Conservation (phyloP, 2,329 filamentous ascomycete species). For the Arthroderma sp. region DNA sequence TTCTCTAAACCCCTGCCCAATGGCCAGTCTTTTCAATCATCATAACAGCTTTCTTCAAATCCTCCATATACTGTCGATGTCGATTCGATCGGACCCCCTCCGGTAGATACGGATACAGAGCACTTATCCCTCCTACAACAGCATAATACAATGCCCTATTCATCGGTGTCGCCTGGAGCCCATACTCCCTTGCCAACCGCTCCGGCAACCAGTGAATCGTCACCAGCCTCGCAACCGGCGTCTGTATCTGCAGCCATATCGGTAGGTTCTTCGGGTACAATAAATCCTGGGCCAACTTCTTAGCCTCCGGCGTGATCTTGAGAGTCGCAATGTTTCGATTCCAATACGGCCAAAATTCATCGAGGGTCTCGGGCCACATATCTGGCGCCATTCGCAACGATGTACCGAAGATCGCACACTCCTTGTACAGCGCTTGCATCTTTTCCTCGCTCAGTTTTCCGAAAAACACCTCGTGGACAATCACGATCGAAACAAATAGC, state of each 20-base stretch:
- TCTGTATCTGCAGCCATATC: background rate
- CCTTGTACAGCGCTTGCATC: conserved; percentile 8
- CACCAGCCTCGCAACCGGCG: background rate
- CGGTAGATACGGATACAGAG: no score
- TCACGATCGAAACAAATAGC: conserved; percentile 15
- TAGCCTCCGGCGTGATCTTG: conserved; percentile 18
- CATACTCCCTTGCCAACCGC: background rate
- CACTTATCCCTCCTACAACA: no score
- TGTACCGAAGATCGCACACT: conserved; percentile 6
- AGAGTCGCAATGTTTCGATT: conserved; percentile 16
- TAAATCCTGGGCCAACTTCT: conserved; percentile 9
- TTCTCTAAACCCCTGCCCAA: no score
- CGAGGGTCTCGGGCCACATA: conserved; percentile 17
- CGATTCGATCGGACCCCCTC: no score
- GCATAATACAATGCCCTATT: background rate
- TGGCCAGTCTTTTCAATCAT: no score
- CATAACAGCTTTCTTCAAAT: no score
- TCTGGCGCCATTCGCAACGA: conserved; percentile 13
- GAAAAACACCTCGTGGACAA: conserved; percentile 15
- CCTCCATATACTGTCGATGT: no score
- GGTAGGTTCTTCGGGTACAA: background rate
- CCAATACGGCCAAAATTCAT: conserved; percentile 20
- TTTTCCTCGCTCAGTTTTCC: background rate
- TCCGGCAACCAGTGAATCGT: background rate
- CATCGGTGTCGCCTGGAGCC: background rate